Base-by-base conservation (phyloP, 257 asterid genomes). In the Solanum dulcamara region DNA sequence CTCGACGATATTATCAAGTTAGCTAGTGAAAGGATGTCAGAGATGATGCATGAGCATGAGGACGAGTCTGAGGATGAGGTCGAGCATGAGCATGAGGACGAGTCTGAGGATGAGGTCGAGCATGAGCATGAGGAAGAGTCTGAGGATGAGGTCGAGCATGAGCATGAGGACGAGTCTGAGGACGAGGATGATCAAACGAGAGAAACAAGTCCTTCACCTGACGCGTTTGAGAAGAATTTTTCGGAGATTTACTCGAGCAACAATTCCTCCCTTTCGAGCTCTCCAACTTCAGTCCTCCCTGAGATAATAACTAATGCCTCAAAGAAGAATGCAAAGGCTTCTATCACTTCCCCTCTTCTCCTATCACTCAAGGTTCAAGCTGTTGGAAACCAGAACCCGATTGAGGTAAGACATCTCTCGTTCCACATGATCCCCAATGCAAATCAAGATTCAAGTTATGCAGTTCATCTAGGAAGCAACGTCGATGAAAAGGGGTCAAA, bases 201-300 rank as follows among this genome's bases (percentile, higher is more conserved):
- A 59, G 92, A 81, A 24, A 85, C 80, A 6, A 89, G 89, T 60
- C 91, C 95, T 77, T 74, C 88, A 32, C 74, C 91, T 26, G 90
- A 48, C 37, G 90, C 94, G 42, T 94, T 90, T 74, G 91, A 90
- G 60, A 91, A 88, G 84, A 86, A 90, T 8, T 75, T 86, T 51
- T 91, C 90, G 0, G 92, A 88, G n/a, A 86, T 92, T n/a, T 86
- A 81, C 81, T 90, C 92, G 28, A 86, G 85, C 37, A 42, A 22
- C 85, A 87, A 89, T 38, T 70, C 80, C 22, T 90, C 94, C 6
- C 28, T 83, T 85, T 77, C 91, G n/a, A 84, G 92, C 53, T 92
- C 97, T 51, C 99, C 99, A 51, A 95, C 98, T 72, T 96, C 99
- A 1, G 97, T 95, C 84, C 95, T 96, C 81, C 89, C 96, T 1